Evolutionary conservation across 192 early-diverging fungal species (phyloP).

Genomic region (Coemansia sp.): DNA sequence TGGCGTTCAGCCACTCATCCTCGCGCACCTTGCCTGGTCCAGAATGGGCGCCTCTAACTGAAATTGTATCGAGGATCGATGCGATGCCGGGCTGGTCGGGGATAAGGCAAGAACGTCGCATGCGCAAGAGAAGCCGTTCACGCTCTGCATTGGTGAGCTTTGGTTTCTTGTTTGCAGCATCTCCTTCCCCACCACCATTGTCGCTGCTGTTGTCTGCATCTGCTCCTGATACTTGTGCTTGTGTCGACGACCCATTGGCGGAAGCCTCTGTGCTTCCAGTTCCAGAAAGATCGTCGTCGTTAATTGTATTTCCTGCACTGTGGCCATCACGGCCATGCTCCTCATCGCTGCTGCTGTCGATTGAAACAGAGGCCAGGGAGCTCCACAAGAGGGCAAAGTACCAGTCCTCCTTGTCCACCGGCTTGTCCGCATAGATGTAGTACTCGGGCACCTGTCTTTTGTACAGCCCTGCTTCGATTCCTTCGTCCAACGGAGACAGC

Average conservation of each 20-base stretch:
- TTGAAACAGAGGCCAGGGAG: constrained; percentile 42
- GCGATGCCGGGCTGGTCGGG: constrained; percentile 33
- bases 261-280: neutral
- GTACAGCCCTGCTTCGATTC: constrained; percentile 15
- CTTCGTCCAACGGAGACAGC: constrained; percentile 33
- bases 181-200: neutral
- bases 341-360: constrained; percentile 21
- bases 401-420: constrained; percentile 86
- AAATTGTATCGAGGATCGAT: constrained; percentile 37
- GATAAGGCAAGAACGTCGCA: constrained; percentile 39
- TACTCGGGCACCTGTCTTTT: constrained; percentile 46
- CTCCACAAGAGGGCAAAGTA: constrained; percentile 79
- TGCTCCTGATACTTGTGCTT: constrained; percentile 1
- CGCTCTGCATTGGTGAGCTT: constrained; percentile 15
- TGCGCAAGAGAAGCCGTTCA: constrained; percentile 23
- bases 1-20: constrained; percentile 82
- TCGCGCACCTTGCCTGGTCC: constrained; percentile 45
- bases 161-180: neutral
- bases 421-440: constrained; percentile 62
- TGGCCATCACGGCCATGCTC: neutral
- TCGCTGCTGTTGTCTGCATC: too few species aligned
- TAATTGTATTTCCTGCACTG: neutral
- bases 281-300: neutral
- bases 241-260: neutral
- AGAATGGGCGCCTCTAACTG: constrained; percentile 34